phyloP scores from a whole-genome alignment of 2,329 filamentous ascomycete species.

The Pseudogymnoascus sp. region DNA sequence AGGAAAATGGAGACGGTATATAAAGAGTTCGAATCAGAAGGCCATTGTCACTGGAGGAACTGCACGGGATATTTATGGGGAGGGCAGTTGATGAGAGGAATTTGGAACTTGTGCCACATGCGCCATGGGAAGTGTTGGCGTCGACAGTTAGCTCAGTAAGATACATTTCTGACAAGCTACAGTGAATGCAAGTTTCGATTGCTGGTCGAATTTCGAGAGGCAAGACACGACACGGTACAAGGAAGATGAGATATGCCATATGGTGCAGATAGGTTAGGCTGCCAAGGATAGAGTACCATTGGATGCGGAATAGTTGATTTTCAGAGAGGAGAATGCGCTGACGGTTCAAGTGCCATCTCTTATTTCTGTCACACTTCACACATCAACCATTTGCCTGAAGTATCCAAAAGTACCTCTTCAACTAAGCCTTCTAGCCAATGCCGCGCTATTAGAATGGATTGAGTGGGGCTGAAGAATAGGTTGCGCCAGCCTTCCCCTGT shows the following conservation, averaged over 20 bases:
- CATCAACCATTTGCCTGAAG: not conserved
- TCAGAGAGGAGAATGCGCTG: not conserved
- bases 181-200: not conserved
- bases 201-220: not conserved
- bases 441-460: not conserved
- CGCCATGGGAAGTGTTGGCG: not conserved
- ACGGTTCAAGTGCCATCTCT: not conserved
- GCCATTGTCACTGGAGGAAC: not conserved
- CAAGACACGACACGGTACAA: not conserved
- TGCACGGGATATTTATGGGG: not conserved
- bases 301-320: not conserved
- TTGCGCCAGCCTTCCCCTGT: not conserved
- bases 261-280: not conserved
- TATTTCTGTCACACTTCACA: slow-evolving; percentile 1
- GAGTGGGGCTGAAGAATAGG: not conserved
- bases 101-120: slow-evolving; percentile 3
- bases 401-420: not conserved
- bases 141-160: not conserved
- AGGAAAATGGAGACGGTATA: not conserved
- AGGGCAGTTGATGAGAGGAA: not conserved
- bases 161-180: not conserved
- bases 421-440: not conserved
- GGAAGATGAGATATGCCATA: not conserved
- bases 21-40: not conserved
- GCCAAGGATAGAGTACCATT: not conserved